phyloP scores from a whole-genome alignment of 192 early-diverging fungal species.

The Paraglomus occultum region DNA sequence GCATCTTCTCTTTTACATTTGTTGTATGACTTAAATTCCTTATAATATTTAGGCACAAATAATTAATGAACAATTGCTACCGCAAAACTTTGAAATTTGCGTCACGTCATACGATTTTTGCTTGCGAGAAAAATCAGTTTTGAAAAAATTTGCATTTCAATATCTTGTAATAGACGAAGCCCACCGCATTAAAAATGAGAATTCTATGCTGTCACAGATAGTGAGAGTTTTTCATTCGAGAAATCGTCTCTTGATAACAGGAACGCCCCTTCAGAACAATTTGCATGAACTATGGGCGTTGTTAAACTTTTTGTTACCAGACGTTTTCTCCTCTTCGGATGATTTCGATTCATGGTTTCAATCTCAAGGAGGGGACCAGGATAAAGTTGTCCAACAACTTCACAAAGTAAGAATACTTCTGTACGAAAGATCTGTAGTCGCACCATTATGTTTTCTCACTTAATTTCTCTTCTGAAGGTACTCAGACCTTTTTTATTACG shows the following conservation, averaged over 20 bases:
- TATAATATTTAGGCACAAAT: conserved; percentile 45
- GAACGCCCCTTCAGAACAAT: conserved; percentile 97
- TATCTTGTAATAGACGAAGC: conserved; percentile 96
- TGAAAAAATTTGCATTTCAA: conserved; percentile 88
- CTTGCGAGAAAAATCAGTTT: conserved; percentile 79
- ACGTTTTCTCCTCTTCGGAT: conserved; percentile 91
- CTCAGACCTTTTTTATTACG: conserved; percentile 82
- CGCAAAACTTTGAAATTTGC: conserved; percentile 82
- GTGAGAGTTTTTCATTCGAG: conserved; percentile 85
- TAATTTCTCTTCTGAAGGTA: conserved; percentile 42
- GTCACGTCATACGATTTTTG: conserved; percentile 98
- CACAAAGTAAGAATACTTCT: conserved; percentile 47
- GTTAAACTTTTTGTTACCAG: conserved; percentile 95
- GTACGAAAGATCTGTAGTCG: neutral
- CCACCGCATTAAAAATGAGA: conserved; percentile 98
- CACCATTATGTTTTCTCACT: conserved; percentile 20
- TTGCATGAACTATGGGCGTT: conserved; percentile 99
- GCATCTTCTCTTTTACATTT: neutral
- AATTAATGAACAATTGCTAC: conserved; percentile 52
- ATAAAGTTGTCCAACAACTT: conserved; percentile 57
- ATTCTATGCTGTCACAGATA: conserved; percentile 93
- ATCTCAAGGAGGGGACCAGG: conserved; percentile 69
- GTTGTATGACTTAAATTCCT: neutral
- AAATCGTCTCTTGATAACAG: conserved; percentile 89
- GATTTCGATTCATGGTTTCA: conserved; percentile 97